Evolutionary conservation across 1,139 yeast genomes (phyloP).

Genomic region (Taphrina populina): DNA sequence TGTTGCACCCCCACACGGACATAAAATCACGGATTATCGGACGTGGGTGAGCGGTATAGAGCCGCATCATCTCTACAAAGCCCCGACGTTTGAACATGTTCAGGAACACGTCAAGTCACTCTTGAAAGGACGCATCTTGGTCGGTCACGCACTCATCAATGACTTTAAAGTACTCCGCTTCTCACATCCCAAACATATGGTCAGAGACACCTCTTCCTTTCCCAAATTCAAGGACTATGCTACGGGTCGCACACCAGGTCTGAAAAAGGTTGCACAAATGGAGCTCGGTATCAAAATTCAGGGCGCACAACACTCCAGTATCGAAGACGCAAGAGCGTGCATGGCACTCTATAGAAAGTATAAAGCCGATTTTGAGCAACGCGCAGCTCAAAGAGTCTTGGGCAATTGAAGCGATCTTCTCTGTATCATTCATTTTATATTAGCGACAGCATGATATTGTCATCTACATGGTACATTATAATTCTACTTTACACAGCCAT

Average conservation of each 20-base stretch:
- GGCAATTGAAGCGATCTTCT: background rate
- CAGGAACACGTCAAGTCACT: conserved; percentile 56
- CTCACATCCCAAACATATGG: conserved; percentile 62
- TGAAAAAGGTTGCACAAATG: conserved; percentile 63
- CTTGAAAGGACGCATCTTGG: conserved; percentile 56
- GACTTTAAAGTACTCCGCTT: conserved; percentile 69
- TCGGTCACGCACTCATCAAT: conserved; percentile 83
- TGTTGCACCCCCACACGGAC: conserved; percentile 65
- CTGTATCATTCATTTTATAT: background rate
- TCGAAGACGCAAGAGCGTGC: conserved; percentile 81
- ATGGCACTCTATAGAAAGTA: conserved; percentile 70
- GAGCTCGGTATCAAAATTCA: conserved; percentile 67
- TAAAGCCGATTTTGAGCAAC: conserved; percentile 59
- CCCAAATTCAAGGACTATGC: conserved; percentile 59
- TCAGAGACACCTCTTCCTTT: conserved; percentile 73
- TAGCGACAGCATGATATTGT: conserved; percentile 2
- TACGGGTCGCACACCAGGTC: conserved; percentile 67
- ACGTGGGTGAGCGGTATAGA: conserved; percentile 91
- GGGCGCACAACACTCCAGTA: conserved; percentile 74
- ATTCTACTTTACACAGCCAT: too few species aligned
- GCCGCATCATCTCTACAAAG: conserved; percentile 52
- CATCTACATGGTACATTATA: background rate
- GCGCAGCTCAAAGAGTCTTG: conserved; percentile 13
- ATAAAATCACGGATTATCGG: conserved; percentile 79
- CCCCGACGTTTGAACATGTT: conserved; percentile 56